phyloP scores from a whole-genome alignment of 441 rosid genomes.

The Cnidoscolus chayamansa region DNA sequence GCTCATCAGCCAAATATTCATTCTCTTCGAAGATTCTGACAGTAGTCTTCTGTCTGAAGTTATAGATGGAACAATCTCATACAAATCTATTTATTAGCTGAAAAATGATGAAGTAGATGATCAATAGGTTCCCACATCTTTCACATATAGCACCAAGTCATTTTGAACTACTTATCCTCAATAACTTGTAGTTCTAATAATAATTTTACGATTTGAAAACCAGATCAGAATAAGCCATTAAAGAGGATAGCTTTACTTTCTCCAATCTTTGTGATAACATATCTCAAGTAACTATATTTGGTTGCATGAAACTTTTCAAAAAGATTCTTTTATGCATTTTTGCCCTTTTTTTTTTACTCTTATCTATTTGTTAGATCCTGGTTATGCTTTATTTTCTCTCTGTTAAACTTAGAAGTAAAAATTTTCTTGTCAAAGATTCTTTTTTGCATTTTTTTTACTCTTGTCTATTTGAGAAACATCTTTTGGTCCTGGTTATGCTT shows the following conservation, averaged over 20 bases:
- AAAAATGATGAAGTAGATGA: too few relatives aligned
- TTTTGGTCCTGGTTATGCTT: background rate
- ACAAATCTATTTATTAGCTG: background rate
- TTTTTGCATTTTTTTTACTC: too few relatives aligned
- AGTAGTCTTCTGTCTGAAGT: background rate
- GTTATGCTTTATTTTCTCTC: background rate
- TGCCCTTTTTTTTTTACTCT: background rate
- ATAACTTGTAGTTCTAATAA: background rate
- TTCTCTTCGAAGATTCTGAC: background rate
- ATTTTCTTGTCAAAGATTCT: background rate
- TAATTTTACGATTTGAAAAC: background rate
- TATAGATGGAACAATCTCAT: background rate
- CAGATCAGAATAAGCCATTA: background rate
- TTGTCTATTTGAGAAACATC: too few relatives aligned
- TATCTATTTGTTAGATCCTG: too few relatives aligned
- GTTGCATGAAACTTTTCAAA: background rate
- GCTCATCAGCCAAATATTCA: background rate
- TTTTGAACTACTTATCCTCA: background rate
- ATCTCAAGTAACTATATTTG: background rate
- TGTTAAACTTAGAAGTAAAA: background rate
- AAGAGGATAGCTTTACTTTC: background rate
- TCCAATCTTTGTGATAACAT: background rate
- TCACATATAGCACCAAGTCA: background rate
- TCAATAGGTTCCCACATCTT: background rate
- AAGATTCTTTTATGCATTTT: background rate